phyloP scores from a whole-genome alignment of 441 rosid genomes.

The Geranium incanum region DNA sequence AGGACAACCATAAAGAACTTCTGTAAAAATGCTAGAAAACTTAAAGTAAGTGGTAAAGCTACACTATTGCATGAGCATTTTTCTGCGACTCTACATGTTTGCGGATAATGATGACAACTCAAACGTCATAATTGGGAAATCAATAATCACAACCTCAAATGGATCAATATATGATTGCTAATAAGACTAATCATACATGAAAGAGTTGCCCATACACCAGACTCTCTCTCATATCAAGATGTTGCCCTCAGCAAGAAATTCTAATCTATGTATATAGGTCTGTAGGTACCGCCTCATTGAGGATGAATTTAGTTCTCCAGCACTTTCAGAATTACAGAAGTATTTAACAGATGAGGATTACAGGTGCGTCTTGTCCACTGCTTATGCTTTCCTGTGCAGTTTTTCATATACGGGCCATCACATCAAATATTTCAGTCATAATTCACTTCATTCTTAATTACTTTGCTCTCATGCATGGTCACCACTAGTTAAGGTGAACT shows the following conservation, averaged over 20 bases:
- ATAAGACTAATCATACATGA: neutral
- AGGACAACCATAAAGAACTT: conserved; percentile 61
- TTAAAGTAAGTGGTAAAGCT: conserved; percentile 44
- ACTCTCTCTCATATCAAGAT: neutral
- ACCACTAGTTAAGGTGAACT: neutral
- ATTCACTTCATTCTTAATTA: neutral
- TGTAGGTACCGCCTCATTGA: conserved; percentile 66
- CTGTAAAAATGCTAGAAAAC: conserved; percentile 87
- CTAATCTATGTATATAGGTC: conserved; percentile 43
- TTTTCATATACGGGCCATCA: neutral
- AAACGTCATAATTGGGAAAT: neutral
- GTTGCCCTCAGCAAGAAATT: conserved; percentile 4
- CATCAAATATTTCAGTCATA: neutral
- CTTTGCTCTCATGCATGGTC: neutral
- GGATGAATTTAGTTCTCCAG: conserved; percentile 71
- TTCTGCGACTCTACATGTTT: neutral
- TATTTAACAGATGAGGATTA: conserved; percentile 66
- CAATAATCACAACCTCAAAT: neutral
- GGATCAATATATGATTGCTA: neutral
- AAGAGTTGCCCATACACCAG: neutral
- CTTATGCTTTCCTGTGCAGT: neutral
- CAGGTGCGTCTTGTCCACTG: conserved; percentile 39
- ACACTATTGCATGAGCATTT: neutral
- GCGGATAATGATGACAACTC: neutral
- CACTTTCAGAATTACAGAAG: conserved; percentile 60